Evolutionary conservation across 2,329 filamentous ascomycete species (phyloP).

Genomic region (Lachnellula subtilissima): DNA sequence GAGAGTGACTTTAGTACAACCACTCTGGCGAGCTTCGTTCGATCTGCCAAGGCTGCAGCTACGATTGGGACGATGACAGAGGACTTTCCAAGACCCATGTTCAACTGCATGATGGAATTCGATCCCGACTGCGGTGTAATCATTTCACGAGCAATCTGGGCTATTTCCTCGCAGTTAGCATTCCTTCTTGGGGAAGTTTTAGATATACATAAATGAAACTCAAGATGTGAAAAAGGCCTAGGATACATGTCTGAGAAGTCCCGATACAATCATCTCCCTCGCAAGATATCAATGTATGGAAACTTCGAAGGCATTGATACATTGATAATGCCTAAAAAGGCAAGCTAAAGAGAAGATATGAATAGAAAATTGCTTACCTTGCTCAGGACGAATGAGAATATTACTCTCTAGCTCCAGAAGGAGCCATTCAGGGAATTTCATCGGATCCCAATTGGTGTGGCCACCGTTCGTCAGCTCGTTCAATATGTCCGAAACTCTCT

Average conservation of each 20-base stretch:
- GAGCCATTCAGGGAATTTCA: constrained; percentile 52
- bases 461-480: constrained; percentile 46
- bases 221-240: neutral
- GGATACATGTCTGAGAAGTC: neutral
- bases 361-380: constrained; percentile 3
- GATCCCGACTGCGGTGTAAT: constrained; percentile 33
- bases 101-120: constrained; percentile 59
- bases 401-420: constrained; percentile 60
- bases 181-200: neutral
- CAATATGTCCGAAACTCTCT: constrained; percentile 32
- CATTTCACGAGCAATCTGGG: constrained; percentile 53
- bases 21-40: constrained; percentile 47
- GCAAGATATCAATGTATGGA: too few relatives aligned
- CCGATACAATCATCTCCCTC: neutral
- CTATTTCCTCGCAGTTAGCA: neutral
- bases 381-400: constrained; percentile 53
- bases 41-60: constrained; percentile 48
- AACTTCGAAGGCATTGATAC: too few relatives aligned
- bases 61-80: constrained; percentile 66
- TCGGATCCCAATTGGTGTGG: constrained; percentile 51
- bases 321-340: neutral
- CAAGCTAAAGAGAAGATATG: neutral
- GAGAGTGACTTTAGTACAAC: constrained; percentile 58
- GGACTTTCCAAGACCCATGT: constrained; percentile 69
- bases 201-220: neutral